Evolutionary conservation across 306 rosid genomes (phyloP), one percentile per base, ranked within the genome.

Genomic region (Ammopiptanthus mongolicus): DNA sequence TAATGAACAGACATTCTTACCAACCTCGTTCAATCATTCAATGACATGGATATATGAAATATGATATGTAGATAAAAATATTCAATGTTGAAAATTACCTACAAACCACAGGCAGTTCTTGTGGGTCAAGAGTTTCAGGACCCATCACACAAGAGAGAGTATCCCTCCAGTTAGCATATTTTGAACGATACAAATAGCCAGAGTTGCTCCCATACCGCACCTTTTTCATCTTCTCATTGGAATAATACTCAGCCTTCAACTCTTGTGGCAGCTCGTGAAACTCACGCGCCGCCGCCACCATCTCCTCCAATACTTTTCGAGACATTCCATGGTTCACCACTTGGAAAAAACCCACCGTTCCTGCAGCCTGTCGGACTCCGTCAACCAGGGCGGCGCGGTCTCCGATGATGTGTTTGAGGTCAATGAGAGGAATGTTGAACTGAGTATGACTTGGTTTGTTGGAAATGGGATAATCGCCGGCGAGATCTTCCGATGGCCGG

Each of bases 101-200:
- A 50, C 22, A 50, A 6, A 50, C 8, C 9, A 17, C 0, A 50
- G 10, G 56, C 56, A 17, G 6, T 50, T 50, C 56, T n/a, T 50
- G 56, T 15, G 56, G 56, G 6, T 50, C 22, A 12, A 58, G 37
- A 25, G 64, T 39, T 3, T 58, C 37, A 58, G 64, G 64, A 13
- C 11, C 73, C 82, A 71, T 71, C 4, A 59, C 73, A 80, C 84
- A 80, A 3, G 4, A 65, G 58, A 80, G 12, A 41, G 62, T 51
- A 25, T 84, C 84, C 41, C 73, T 76, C 82, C 87, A 71, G 17
- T 71, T 80, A n/a, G 82, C 84, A 50, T 37, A 65, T 11, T 22
- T 80, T 0, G 82, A 58, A 0, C 2, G 21, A 21, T 80, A 80
- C 76, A 84, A 23, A 59, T 80, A n/a, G n/a, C n/a, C 84, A 5